phyloP scores from a whole-genome alignment of 2,329 filamentous ascomycete genomes.

The Ceratocystis colombiana region DNA sequence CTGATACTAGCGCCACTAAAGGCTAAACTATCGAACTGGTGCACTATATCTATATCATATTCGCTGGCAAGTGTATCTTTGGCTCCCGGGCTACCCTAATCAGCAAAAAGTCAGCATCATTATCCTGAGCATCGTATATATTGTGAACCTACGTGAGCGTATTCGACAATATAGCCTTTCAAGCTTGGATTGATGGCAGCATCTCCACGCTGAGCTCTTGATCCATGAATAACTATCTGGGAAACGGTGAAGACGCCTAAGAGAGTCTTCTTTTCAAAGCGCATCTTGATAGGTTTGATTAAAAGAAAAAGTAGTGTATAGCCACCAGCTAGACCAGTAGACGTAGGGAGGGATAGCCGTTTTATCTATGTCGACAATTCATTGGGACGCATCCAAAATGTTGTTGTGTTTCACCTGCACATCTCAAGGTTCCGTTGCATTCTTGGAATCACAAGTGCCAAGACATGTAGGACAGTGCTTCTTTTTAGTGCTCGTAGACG shows the following conservation, averaged over 20 bases:
- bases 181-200: neutral
- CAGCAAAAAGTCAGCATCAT: neutral
- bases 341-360: neutral
- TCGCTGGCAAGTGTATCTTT: neutral
- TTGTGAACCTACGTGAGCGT: neutral
- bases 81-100: slow-evolving; percentile 2
- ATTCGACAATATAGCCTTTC: slow-evolving; percentile 17
- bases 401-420: no score
- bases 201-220: neutral
- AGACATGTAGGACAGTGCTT: no score
- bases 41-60: neutral
- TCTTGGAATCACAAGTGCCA: no score
- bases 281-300: neutral
- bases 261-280: neutral
- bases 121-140: neutral
- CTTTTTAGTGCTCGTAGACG: no score
- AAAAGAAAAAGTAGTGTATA: neutral
- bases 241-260: neutral
- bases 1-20: slow-evolving; percentile 34
- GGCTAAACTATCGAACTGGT: slow-evolving; percentile 29
- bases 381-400: no score
- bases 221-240: neutral
- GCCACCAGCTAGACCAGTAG: neutral
- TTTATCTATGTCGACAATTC: neutral
- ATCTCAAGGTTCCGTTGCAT: no score